Evolutionary conservation across 2,329 filamentous ascomycete genomes (phyloP).

Genomic region (Cladosporium halotolerans): DNA sequence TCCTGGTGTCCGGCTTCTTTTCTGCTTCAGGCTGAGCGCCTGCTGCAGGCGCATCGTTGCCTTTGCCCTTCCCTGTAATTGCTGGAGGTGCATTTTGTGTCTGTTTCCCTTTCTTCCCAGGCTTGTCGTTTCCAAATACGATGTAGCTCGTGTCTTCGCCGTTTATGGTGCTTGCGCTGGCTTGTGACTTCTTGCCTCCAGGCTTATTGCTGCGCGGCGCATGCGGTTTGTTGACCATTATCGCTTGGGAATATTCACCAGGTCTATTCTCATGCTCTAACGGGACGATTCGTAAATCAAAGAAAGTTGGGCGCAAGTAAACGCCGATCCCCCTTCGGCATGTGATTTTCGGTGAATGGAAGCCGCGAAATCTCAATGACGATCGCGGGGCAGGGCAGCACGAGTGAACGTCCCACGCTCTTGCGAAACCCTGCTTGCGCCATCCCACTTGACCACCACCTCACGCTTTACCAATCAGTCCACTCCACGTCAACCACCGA

Average conservation of each 20-base stretch:
- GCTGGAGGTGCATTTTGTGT: constrained; percentile 15
- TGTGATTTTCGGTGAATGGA: too few species aligned
- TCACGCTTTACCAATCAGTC: too few species aligned
- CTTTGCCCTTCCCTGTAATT: constrained; percentile 21
- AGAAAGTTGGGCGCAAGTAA: too few species aligned
- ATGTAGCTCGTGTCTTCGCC: constrained; percentile 45
- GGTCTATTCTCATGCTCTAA: too few species aligned
- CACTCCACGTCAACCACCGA: too few species aligned
- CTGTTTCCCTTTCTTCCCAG: constrained; percentile 37
- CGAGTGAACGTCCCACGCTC: too few species aligned
- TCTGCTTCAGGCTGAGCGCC: constrained; percentile 30
- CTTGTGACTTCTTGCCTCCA: constrained; percentile 25
- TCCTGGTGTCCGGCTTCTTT: constrained; percentile 59
- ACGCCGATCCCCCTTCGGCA: too few species aligned
- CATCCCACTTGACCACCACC: too few species aligned
- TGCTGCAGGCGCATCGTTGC: constrained; percentile 21
- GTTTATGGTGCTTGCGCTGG: constrained; percentile 30
- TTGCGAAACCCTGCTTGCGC: too few species aligned
- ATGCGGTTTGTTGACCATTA: constrained; percentile 47
- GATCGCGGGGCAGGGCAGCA: too few species aligned
- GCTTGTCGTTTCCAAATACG: constrained; percentile 40
- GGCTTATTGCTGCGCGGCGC: constrained; percentile 40
- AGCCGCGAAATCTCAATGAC: too few species aligned
- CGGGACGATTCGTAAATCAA: too few species aligned
- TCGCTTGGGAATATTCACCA: not conserved